phyloP scores from a whole-genome alignment of 2,329 filamentous ascomycete species.

The Botryotinia calthae region DNA sequence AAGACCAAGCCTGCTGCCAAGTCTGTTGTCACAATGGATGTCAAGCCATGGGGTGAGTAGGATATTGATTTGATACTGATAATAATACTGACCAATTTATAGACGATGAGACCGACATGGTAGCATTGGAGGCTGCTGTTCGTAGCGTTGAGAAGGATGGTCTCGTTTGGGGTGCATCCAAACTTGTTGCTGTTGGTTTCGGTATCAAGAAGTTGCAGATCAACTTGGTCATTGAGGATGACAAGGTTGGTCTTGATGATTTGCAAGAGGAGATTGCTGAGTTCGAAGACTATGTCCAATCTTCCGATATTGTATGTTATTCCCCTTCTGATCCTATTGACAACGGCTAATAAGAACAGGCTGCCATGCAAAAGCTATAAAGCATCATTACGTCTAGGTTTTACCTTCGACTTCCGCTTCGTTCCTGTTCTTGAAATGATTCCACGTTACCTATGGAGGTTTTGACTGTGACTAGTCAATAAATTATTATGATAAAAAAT shows the following conservation, averaged over 20 bases:
- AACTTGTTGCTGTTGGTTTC: conserved; percentile 87
- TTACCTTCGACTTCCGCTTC: conserved; percentile 20
- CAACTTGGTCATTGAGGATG: conserved; percentile 95
- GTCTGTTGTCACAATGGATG: conserved; percentile 91
- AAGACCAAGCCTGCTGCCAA: conserved; percentile 93
- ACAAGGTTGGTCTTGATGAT: conserved; percentile 85
- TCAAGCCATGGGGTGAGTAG: conserved; percentile 93
- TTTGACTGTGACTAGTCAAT: conserved; percentile 22
- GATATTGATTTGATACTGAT: neutral
- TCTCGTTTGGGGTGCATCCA: conserved; percentile 91
- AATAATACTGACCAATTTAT: conserved; percentile 28
- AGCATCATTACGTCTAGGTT: conserved; percentile 30
- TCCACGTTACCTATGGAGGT: conserved; percentile 30
- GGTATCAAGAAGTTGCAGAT: conserved; percentile 99
- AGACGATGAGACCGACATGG: conserved; percentile 95
- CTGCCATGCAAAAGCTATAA: conserved; percentile 92
- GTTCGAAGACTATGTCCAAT: conserved; percentile 95
- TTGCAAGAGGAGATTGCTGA: conserved; percentile 82
- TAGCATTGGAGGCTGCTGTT: conserved; percentile 74
- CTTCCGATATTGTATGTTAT: conserved; percentile 70
- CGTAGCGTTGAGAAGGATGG: conserved; percentile 86
- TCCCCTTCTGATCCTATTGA: neutral
- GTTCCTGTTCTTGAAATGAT: conserved; percentile 32
- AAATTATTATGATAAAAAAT: conserved; percentile 19
- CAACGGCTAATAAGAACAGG: conserved; percentile 39